These are phyloP conservation scores for Fragaria ananassa DNA, from an alignment of 306 rosid species.

Conservation along the genomic window DNA sequence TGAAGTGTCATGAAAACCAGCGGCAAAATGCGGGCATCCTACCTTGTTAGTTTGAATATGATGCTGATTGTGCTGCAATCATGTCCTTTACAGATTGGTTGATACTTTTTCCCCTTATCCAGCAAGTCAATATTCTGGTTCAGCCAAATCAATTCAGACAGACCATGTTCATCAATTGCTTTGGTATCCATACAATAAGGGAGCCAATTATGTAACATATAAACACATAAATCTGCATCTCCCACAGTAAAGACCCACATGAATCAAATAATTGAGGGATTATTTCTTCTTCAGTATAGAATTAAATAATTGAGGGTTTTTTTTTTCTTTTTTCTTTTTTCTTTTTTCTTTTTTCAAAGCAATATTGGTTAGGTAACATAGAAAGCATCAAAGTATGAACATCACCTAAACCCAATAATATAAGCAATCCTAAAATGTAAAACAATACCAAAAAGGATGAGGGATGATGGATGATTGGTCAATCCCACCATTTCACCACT, in stretches of 20 bases:
- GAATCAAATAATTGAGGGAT: neutral
- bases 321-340: neutral
- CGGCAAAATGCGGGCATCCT: too few species aligned
- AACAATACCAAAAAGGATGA: neutral
- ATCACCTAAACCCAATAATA: neutral
- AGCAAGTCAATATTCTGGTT: neutral
- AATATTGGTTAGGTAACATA: neutral
- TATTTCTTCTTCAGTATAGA: neutral
- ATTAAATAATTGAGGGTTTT: neutral
- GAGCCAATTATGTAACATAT: neutral
- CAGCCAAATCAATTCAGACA: neutral
- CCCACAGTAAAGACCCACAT: neutral
- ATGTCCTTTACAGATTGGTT: neutral
- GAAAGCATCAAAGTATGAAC: neutral
- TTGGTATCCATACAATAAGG: neutral
- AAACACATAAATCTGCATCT: neutral
- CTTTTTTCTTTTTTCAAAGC: too few species aligned
- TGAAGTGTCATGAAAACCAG: too few species aligned
- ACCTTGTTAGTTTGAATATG: neutral
- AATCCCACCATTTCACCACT: neutral
- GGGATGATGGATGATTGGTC: conserved; percentile 5
- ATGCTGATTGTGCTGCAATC: neutral
- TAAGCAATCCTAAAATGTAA: neutral
- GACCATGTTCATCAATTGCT: neutral
- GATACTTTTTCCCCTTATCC: neutral